Conservation (phyloP, 78 protist genomes). For the Dictyostelium citrinum region DNA sequence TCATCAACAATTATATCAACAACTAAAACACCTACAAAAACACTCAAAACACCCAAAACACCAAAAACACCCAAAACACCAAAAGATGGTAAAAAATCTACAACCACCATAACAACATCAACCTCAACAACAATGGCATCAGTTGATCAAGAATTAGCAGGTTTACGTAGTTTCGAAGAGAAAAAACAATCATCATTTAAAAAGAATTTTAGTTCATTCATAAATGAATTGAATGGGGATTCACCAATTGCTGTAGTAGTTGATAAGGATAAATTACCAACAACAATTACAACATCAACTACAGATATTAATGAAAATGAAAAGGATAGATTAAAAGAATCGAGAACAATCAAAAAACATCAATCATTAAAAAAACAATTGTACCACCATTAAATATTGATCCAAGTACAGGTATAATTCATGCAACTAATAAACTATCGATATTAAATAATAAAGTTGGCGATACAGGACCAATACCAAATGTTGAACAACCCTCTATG, state of each 20-base stretch:
- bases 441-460: neutral
- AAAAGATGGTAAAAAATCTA: neutral
- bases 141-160: neutral
- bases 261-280: neutral
- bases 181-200: slow-evolving; percentile 13
- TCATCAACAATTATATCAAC: neutral
- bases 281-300: neutral
- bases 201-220: slow-evolving; percentile 16
- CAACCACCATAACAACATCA: neutral
- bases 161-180: neutral
- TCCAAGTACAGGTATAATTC: neutral
- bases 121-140: neutral
- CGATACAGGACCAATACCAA: neutral
- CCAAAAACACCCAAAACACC: neutral
- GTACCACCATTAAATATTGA: neutral
- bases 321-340: slow-evolving; percentile 2
- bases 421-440: neutral
- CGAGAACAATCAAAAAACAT: neutral
- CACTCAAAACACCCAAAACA: neutral
- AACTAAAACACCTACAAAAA: neutral
- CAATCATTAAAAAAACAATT: neutral
- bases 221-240: neutral
- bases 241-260: neutral
- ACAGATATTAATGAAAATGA: neutral
- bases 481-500: slow-evolving; percentile 7